These are phyloP conservation scores for Euphorbia celastroides DNA, from an alignment of 441 rosid genomes.

Conservation along the genomic window DNA sequence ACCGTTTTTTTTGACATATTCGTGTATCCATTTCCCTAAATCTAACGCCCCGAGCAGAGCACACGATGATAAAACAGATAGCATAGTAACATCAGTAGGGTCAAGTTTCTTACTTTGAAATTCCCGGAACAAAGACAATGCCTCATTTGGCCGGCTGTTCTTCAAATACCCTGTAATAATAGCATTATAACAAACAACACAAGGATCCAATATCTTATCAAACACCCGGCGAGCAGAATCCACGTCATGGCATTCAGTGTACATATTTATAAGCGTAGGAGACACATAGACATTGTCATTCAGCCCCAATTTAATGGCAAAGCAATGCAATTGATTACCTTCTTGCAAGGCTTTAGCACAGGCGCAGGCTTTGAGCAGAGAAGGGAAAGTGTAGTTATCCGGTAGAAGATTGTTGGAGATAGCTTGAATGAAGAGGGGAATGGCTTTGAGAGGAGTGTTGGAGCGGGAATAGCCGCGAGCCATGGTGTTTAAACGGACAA, in stretches of 20 bases:
- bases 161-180: constrained; percentile 58
- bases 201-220: constrained; percentile 45
- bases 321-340: constrained; percentile 71
- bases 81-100: constrained; percentile 69
- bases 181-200: constrained; percentile 62
- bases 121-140: constrained; percentile 57
- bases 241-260: constrained; percentile 56
- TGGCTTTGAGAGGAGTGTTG: constrained; percentile 34
- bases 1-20: constrained; percentile 55
- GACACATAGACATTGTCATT: constrained; percentile 38
- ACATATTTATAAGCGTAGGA: constrained; percentile 69
- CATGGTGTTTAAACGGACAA: constrained; percentile 44
- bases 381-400: constrained; percentile 63
- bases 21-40: constrained; percentile 82
- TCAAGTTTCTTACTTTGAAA: constrained; percentile 48
- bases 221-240: constrained; percentile 59
- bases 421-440: constrained; percentile 36
- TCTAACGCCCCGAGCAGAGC: constrained; percentile 65
- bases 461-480: constrained; percentile 72
- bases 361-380: constrained; percentile 71
- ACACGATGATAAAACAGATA: constrained; percentile 67
- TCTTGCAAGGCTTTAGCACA: constrained; percentile 52
- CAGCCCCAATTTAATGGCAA: constrained; percentile 52
- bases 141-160: constrained; percentile 70
- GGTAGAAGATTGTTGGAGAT: constrained; percentile 38